phyloP scores from a whole-genome alignment of 306 rosid genomes.

The Rosa lucieae region DNA sequence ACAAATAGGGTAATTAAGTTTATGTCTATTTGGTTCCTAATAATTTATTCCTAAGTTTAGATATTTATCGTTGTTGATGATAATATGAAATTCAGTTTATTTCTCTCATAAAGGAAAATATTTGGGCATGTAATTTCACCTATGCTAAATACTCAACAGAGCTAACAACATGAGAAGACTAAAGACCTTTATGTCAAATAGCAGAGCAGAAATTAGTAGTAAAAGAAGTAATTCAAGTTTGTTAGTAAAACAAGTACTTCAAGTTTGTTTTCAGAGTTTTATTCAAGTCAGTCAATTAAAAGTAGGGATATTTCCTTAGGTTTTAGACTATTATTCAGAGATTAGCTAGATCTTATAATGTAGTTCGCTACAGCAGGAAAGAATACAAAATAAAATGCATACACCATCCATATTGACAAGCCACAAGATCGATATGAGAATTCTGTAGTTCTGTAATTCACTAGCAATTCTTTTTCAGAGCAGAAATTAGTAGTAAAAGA shows the following conservation, averaged over 20 bases:
- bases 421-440: neutral
- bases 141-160: constrained; percentile 1
- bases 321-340: neutral
- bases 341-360: neutral
- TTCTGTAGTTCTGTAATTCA: neutral
- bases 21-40: neutral
- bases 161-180: neutral
- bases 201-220: neutral
- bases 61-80: neutral
- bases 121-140: neutral
- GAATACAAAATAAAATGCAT: neutral
- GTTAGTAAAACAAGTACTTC: neutral
- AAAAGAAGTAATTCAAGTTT: neutral
- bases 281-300: neutral
- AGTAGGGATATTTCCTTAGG: neutral
- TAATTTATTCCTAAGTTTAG: neutral
- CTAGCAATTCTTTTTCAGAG: neutral
- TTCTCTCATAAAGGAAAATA: neutral
- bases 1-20: neutral
- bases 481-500: neutral
- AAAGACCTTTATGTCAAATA: neutral
- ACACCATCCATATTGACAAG: neutral
- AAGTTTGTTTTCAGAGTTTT: neutral
- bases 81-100: neutral
- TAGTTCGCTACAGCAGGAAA: neutral